phyloP scores from a whole-genome alignment of 805 yeast species.

The Candida morakotiae region DNA sequence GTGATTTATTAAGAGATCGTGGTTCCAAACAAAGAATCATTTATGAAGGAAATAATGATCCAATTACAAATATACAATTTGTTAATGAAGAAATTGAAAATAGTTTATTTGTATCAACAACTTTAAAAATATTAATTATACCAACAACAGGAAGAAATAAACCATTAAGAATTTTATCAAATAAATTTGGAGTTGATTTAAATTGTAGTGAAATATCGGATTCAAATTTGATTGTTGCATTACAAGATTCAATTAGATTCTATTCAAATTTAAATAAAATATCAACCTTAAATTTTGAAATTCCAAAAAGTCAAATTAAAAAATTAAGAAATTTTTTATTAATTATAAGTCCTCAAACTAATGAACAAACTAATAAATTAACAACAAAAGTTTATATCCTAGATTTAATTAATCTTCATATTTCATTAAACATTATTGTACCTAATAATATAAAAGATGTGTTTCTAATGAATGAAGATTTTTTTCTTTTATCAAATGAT shows the following conservation, averaged over 20 bases:
- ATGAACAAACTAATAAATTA: constrained; percentile 24
- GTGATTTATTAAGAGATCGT: constrained; percentile 82
- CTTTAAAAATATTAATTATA: constrained; percentile 65
- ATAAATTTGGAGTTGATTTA: constrained; percentile 45
- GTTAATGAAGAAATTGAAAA: constrained; percentile 40
- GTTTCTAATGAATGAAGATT: constrained; percentile 51
- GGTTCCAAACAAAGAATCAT: constrained; percentile 85
- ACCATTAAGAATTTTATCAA: constrained; percentile 46
- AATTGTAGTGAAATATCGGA: constrained; percentile 44
- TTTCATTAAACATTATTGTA: constrained; percentile 67
- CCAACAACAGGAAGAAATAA: constrained; percentile 75
- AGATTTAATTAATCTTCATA: constrained; percentile 65
- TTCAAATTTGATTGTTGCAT: constrained; percentile 59
- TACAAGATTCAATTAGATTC: constrained; percentile 58
- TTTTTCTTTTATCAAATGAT: constrained; percentile 65
- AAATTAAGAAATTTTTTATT: constrained; percentile 48
- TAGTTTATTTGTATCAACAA: constrained; percentile 65
- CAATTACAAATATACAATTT: constrained; percentile 74
- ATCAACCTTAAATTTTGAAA: constrained; percentile 51
- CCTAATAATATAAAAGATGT: constrained; percentile 56
- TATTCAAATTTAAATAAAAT: constrained; percentile 55
- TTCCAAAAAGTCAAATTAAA: constrained; percentile 50
- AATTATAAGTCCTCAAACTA: constrained; percentile 49
- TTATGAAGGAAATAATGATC: constrained; percentile 63
- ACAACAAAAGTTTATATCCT: constrained; percentile 61